Percentiles rank a stretch among this genome's conserved stretches.
Evolutionary conservation across 2,329 filamentous ascomycete genomes (phyloP).

Genomic region (Cladophialophora psammophila): DNA sequence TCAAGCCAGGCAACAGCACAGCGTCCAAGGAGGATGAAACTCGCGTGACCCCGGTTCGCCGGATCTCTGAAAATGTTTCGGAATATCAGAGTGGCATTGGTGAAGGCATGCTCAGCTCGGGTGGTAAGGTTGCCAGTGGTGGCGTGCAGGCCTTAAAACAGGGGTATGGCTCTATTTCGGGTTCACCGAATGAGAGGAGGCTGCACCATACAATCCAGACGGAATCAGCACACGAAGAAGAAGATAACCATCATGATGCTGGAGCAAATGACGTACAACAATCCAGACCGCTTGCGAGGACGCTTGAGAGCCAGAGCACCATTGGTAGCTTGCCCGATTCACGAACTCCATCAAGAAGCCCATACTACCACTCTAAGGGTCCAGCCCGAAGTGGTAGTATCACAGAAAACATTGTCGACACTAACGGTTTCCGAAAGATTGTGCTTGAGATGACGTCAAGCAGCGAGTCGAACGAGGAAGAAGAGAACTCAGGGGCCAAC

Average conservation of each 20-base stretch:
- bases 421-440: constrained; percentile 76
- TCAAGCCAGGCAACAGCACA: constrained; percentile 62
- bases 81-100: constrained; percentile 61
- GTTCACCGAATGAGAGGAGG: constrained; percentile 34
- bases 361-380: constrained; percentile 52
- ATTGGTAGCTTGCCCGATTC: constrained; percentile 39
- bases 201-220: constrained; percentile 40
- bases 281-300: constrained; percentile 25
- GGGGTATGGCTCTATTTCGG: constrained; percentile 58
- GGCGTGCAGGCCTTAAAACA: constrained; percentile 68
- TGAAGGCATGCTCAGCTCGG: constrained; percentile 61
- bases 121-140: constrained; percentile 67
- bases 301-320: constrained; percentile 37
- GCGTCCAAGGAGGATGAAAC: constrained; percentile 47
- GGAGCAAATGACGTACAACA: constrained; percentile 8
- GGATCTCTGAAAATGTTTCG: constrained; percentile 43
- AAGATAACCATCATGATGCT: not conserved
- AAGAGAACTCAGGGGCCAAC: constrained; percentile 36
- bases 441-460: constrained; percentile 73
- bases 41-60: constrained; percentile 47
- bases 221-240: constrained; percentile 6
- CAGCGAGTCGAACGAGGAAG: constrained; percentile 54
- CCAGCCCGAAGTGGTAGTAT: constrained; percentile 76
- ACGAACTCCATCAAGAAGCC: constrained; percentile 43
- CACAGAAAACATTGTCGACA: constrained; percentile 78